These are phyloP conservation scores for Candida morakotiae DNA, from an alignment of 805 yeast species.

Conservation along the genomic window DNA sequence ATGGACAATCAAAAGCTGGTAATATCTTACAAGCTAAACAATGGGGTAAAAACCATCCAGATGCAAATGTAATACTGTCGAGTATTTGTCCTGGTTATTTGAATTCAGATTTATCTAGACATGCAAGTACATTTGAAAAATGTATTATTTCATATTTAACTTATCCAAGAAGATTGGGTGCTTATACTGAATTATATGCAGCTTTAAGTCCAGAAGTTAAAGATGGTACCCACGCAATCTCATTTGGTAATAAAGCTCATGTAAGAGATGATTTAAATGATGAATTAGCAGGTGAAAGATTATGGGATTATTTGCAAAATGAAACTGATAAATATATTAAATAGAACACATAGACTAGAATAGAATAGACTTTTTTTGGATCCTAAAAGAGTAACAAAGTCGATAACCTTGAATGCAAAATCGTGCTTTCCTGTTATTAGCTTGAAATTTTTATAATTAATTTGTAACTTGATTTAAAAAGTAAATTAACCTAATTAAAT, in stretches of 20 bases:
- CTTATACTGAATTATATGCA: slow-evolving; percentile 41
- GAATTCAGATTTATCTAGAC: slow-evolving; percentile 29
- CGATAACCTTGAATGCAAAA: too few relatives aligned
- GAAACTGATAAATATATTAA: slow-evolving; percentile 2
- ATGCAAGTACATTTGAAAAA: slow-evolving; percentile 2
- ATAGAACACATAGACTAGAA: too few relatives aligned
- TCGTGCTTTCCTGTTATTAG: too few relatives aligned
- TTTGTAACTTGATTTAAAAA: too few relatives aligned
- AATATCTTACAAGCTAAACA: slow-evolving; percentile 29
- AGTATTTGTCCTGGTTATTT: slow-evolving; percentile 41
- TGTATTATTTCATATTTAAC: slow-evolving; percentile 9
- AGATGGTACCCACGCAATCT: slow-evolving; percentile 31
- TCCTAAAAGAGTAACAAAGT: too few relatives aligned
- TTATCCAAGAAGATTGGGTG: slow-evolving; percentile 31
- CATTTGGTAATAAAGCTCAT: slow-evolving; percentile 26
- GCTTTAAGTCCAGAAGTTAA: slow-evolving; percentile 32
- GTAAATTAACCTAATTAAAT: too few relatives aligned
- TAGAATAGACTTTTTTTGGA: too few relatives aligned
- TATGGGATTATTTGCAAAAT: slow-evolving; percentile 5
- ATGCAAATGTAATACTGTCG: slow-evolving; percentile 24
- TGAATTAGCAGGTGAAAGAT: slow-evolving; percentile 4
- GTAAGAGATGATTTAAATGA: slow-evolving; percentile 3
- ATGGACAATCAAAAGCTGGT: slow-evolving; percentile 44
- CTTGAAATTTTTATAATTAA: too few relatives aligned
- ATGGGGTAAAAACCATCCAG: slow-evolving; percentile 27